Base-by-base conservation (phyloP, 352 stramenopile species). In the Phytophthora litchii region DNA sequence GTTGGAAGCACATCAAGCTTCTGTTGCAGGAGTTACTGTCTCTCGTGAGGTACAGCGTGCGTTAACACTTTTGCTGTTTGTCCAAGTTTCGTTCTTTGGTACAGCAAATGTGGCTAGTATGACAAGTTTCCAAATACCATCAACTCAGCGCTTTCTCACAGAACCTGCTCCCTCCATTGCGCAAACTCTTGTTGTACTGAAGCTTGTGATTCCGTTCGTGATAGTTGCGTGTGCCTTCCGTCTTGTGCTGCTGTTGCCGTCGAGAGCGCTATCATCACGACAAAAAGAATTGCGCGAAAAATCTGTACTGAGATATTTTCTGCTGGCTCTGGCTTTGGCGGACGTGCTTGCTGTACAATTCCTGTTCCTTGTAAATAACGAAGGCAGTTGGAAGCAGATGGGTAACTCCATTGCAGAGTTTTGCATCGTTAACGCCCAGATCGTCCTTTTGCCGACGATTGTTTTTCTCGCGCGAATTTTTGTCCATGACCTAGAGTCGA, bases 341-440 rank as follows among this genome's bases (percentile, higher is more conserved):
- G 82, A 92, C 43, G 32, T 91, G 11, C 34, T 94, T 34, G 81
- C 83, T 32, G 46, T 92, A 14, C 85, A 92, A 27, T 89, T 88
- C 20, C 65, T 94, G 9, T 94, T 91, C 59, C 71, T 86, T 23
- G 85, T 94, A 19, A 68, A 72, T 29, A 83, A 92, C 67, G 80
- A 94, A 81, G 83, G 83, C 53, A 91, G 79, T 50, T 94, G 85
- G 85, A 92, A 92, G 57, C 73, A 92, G 42, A 94, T 94, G 50
- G 85, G 85, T 16, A 94, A 94, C 65, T 92, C 81, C 20, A 93
- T 93, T 55, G 88, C 82, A 2, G 78, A 86, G 59, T 93, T 89
- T 49, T 85, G 82, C 55, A 89, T 93, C 51, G 69, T 88, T 40
- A 93, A 93, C 57, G 75, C 70, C 27, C 79, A 87, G 38, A 80